Evolutionary conservation across 768 basidiomycete genomes (phyloP).

Genomic region (Naganishia onofrii): DNA sequence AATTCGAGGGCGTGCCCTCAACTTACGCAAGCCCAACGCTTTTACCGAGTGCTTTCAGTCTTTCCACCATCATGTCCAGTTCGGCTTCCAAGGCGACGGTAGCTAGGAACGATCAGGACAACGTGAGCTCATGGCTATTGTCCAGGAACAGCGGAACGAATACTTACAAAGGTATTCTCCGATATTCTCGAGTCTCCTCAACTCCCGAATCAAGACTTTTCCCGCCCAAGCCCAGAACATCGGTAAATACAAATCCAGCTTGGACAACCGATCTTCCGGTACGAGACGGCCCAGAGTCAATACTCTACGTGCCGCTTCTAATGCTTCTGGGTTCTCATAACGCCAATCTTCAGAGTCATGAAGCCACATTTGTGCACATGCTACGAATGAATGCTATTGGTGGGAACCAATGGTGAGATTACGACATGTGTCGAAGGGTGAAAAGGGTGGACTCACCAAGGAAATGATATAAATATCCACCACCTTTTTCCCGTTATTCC

Average conservation of each 20-base stretch:
- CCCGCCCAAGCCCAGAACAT: constrained; percentile 28
- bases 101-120: background rate
- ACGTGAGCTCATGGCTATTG: background rate
- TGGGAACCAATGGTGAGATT: background rate
- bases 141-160: background rate
- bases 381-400: constrained; percentile 12
- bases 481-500: background rate
- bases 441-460: background rate
- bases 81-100: constrained; percentile 17
- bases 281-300: constrained; percentile 19
- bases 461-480: constrained; percentile 8
- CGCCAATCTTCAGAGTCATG: constrained; percentile 23
- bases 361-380: constrained; percentile 24
- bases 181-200: constrained; percentile 15
- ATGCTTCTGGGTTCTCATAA: constrained; percentile 26
- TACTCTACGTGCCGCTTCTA: constrained; percentile 20
- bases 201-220: constrained; percentile 26
- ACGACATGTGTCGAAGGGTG: background rate
- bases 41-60: constrained; percentile 16
- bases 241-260: constrained; percentile 21
- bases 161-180: constrained; percentile 22
- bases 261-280: constrained; percentile 8
- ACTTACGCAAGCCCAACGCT: constrained; percentile 27
- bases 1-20: background rate
- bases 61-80: constrained; percentile 21